Base-by-base conservation (phyloP, 805 yeast genomes). In the Metschnikowia corniflorae region DNA sequence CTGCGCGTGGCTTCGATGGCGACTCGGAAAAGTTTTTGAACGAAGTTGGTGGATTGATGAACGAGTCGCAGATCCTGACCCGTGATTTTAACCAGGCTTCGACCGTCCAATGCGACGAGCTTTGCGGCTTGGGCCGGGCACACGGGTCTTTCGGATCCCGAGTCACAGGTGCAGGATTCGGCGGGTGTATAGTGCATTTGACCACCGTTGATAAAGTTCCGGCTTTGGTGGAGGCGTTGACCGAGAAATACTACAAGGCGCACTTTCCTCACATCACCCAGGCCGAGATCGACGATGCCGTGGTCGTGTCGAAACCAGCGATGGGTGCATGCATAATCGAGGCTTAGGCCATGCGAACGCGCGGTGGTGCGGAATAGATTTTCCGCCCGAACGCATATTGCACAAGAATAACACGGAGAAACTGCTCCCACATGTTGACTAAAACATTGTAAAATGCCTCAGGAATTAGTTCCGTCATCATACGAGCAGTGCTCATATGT, bases 141-240 rank as follows among this genome's bases (percentile, higher is more conserved):
- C 67, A 72, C 42, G 88, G 87, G 3, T 65, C 85, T 1, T 66
- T 58, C 40, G 88, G 88, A 13, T 76, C 85, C 1, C 67, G 89
- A 37, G 70, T 79, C n/a, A 81, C 88, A 7, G 89, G 88, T 18
- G 88, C 89, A 14, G 89, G 89, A 4, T 82, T 79, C 71, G 88
- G 88, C 22, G 88, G 88, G 5, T 76, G 80, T 20, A 68, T 82
- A 0, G 82, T 82, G n/a, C 85, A 80, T 52, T 58, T 82, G 38
- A 75, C 81, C 8, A 60, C 72, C 3, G 60, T 62, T 4, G 66
- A 67, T 40, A 68, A 63, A 40, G 59, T 71, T 8, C 54, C 51
- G 0, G 35, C 36, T 2, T 63, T 78, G 19, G 55, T 58, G 7
- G 39, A 44, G 2, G 78, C 81, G 0, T 61, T 81, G 34, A 61